Base-by-base conservation (phyloP, 352 stramenopile species). In the Pythium angustatum region DNA sequence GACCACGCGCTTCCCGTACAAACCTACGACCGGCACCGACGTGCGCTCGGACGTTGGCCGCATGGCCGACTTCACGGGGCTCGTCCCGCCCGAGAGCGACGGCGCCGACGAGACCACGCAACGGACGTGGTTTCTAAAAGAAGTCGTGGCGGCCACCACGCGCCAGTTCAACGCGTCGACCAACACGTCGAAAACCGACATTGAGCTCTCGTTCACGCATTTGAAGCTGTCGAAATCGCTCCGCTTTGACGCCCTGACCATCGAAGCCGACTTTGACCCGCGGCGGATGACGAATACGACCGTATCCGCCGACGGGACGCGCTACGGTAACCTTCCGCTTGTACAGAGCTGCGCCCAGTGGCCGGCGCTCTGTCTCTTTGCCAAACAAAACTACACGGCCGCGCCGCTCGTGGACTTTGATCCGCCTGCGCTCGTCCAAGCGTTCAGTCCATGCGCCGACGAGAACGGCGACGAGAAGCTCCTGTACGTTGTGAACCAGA, bases 211-310 rank as follows among this genome's bases (percentile, higher is more conserved):
- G 47, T 64, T 58, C 27, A 52, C 58, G 21, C 45, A 30, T 12
- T 33, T 57, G 1, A 36, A 56, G 5, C 43, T 64, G 5, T 43
- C 58, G 7, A 34, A 34, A 8, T 26, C 30, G 4, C 43, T 64
- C 17, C 15, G 21, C 12, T 64, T 64, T 24, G 58, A 64, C 19
- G 45, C 47, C 14, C n/a, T 64, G 27, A 64, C 45, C 7, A 40
- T 64, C 24, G 57, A 64, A 19, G 17, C 50, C 24, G 57, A 47
- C 8, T 4, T 57, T 15, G 57, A 64, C 33, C 44, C 57, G 3
- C 51, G 4, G 14, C 47, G 43, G 26, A 5, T 64, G 6, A n/a
- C 48, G 22, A 24, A 19, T 3, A 22, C 31, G 5, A 19, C 14
- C 14, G 12, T 21, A 7, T 47, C 21, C 2, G 26, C 27, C 33